Conservation (phyloP, 2,329 filamentous ascomycete species). For the Pseudocercospora eumusae region DNA sequence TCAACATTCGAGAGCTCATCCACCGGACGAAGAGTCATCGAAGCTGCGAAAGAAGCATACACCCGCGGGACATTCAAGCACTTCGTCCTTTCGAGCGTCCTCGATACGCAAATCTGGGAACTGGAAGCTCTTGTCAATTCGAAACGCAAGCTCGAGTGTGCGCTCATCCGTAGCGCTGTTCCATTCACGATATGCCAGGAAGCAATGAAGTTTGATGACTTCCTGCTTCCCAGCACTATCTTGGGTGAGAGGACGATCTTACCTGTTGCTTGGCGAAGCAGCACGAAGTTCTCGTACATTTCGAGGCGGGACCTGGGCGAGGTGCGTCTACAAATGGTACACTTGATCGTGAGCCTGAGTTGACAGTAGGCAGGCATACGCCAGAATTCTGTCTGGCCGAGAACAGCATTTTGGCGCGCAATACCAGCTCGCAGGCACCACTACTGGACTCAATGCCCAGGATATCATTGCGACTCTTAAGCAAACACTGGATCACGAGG, state of each 20-base stretch:
- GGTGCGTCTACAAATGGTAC: not conserved
- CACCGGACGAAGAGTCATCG: not conserved
- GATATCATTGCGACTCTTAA: not conserved
- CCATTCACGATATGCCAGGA: not conserved
- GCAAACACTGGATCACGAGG: not conserved
- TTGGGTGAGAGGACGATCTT: not conserved
- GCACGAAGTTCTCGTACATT: not conserved
- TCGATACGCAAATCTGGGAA: not conserved
- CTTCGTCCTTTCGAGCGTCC: not conserved
- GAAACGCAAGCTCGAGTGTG: not conserved
- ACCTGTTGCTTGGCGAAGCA: not conserved
- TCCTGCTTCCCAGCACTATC: not conserved
- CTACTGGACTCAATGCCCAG: not conserved
- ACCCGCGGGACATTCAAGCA: not conserved
- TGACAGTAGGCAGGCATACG: not conserved
- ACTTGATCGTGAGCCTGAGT: not conserved
- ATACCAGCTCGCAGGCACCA: not conserved
- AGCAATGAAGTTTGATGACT: slow-evolving; percentile 3
- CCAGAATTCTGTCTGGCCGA: slow-evolving; percentile 1
- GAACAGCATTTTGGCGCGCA: not conserved
- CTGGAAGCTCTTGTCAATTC: not conserved
- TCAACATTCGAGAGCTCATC: not conserved
- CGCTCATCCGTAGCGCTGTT: not conserved
- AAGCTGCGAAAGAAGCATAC: not conserved
- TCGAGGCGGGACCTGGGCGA: not conserved